Evolutionary conservation across 495 filamentous ascomycete species (phyloP), one percentile per base, ranked within the genome.

Genomic region (Aeminium ludgeri): DNA sequence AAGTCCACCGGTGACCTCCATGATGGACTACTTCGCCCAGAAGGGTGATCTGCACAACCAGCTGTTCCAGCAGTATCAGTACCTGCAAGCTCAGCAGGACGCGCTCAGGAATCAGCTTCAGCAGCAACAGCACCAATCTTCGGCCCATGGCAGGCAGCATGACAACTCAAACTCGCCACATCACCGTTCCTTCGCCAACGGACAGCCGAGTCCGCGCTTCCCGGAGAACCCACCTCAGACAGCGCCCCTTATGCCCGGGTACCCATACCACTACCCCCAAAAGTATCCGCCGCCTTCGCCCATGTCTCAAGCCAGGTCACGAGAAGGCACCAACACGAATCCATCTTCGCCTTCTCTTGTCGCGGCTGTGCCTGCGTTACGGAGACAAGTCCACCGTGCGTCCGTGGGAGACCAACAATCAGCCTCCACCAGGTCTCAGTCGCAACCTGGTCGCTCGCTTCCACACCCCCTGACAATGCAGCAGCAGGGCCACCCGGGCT

Each of bases 21-120:
- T 38, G 11, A 43, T 39, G 8, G 59, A 59, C 19, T 58, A 61
- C 30, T 57, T 59, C 39, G 41, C 30, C 4, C 17, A 46, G 3
- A 45, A 48, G 29, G 40, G 53, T 19, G 57, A 55, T 36, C 42
- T 62, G 38, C 75, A 73, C 51, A 67, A 76, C 40, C 68, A 74
- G 39, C 63, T 80, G 0, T 70, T 63, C 43, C 72, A 75, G 44
- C 70, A 76, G 43, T 78, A 74, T 40, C 73, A 77, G 55, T 46
- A 70, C 16, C 60, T 82, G 34, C 75, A 80, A 50, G 72, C 67
- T 16, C 75, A 81, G 55, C 71, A 76, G 41, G 72, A 78, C 44
- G 68, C 71, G 40, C 52, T 79, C 45, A 65, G 72, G 25, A 43
- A 51, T 10, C 56, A 61, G 40, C 59, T 77, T 29, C 45, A 55